Conservation (phyloP, 2,329 filamentous ascomycete genomes). For the Stagonosporopsis rhizophila region DNA sequence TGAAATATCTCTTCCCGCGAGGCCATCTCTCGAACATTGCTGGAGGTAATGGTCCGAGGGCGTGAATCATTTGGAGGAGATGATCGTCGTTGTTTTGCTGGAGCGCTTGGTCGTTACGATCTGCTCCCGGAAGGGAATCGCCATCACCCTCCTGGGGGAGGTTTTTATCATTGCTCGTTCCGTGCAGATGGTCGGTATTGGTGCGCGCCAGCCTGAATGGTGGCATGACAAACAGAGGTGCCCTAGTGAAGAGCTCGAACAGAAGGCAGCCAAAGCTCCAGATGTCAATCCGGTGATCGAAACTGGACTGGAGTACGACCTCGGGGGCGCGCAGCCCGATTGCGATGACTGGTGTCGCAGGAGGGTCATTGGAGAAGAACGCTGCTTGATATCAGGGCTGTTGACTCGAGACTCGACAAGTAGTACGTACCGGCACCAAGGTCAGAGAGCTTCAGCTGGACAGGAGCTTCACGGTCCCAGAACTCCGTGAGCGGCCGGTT, state of each 20-base stretch:
- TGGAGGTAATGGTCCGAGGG: conserved; percentile 16
- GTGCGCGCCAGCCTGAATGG: conserved; percentile 14
- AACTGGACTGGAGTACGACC: conserved; percentile 3
- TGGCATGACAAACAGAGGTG: conserved; percentile 14
- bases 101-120: conserved; percentile 14
- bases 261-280: conserved; percentile 7
- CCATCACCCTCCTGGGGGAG: conserved; percentile 14
- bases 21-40: conserved; percentile 15
- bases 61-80: conserved; percentile 16
- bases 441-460: conserved; percentile 8
- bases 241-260: conserved; percentile 6
- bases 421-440: conserved; percentile 15
- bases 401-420: conserved; percentile 5
- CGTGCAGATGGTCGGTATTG: conserved; percentile 14
- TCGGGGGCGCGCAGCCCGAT: conserved; percentile 11
- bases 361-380: conserved; percentile 13
- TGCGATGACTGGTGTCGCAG: conserved; percentile 7
- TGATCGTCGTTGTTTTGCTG: conserved; percentile 14
- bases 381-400: conserved; percentile 11
- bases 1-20: conserved; percentile 17
- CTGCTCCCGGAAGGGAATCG: conserved; percentile 14
- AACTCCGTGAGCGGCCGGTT: conserved; percentile 15
- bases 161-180: conserved; percentile 16
- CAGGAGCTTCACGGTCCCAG: conserved; percentile 11
- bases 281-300: conserved; percentile 5